These are phyloP conservation scores for Candida methanosorbosa DNA, from an alignment of 805 yeast genomes.

Conservation along the genomic window DNA sequence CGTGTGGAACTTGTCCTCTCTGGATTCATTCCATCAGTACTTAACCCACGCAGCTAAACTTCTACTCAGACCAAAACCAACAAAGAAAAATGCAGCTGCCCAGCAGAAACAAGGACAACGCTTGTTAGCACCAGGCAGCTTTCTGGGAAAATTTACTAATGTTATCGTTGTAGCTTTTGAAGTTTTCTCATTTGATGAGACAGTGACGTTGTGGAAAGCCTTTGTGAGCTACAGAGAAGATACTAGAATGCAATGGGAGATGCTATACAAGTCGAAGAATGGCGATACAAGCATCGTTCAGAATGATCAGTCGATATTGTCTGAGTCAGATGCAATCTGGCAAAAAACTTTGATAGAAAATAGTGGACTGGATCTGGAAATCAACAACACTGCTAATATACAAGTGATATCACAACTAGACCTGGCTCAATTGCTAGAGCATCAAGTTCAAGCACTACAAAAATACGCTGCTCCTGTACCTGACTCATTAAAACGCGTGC, in stretches of 20 bases:
- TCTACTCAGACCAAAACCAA: slow-evolving; percentile 23
- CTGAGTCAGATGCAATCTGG: not conserved
- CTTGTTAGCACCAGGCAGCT: slow-evolving; percentile 29
- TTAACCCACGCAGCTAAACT: slow-evolving; percentile 22
- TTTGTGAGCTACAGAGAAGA: slow-evolving; percentile 29
- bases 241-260: slow-evolving; percentile 10
- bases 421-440: slow-evolving; percentile 37
- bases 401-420: slow-evolving; percentile 42
- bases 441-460: slow-evolving; percentile 46
- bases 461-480: slow-evolving; percentile 43
- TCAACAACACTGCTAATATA: slow-evolving; percentile 11
- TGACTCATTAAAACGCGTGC: slow-evolving; percentile 29
- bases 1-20: slow-evolving; percentile 39
- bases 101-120: slow-evolving; percentile 9
- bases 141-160: slow-evolving; percentile 38
- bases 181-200: slow-evolving; percentile 39
- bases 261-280: slow-evolving; percentile 1
- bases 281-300: no score
- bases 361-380: slow-evolving; percentile 4
- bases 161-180: slow-evolving; percentile 31
- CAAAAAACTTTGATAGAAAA: slow-evolving; percentile 6
- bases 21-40: slow-evolving; percentile 38
- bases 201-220: slow-evolving; percentile 31
- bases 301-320: no score
- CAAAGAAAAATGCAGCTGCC: slow-evolving; percentile 3